Percentiles rank a stretch among this genome's conserved stretches.
These are phyloP conservation scores for Jasminum sambac DNA, from an alignment of 257 asterid species.

Conservation along the genomic window DNA sequence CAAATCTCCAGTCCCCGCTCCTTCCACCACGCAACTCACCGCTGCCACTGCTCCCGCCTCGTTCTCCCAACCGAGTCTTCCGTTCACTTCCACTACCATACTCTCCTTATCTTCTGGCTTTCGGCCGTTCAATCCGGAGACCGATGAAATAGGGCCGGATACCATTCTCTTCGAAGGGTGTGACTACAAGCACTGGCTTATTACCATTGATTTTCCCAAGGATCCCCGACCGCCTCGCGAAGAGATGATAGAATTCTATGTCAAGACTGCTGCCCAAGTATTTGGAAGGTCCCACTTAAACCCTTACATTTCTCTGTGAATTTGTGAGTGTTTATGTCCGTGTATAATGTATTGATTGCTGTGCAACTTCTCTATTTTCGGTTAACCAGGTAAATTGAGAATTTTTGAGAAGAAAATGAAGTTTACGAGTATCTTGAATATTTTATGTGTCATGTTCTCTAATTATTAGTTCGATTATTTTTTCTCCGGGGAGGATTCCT, in stretches of 20 bases:
- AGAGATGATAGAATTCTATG: constrained; percentile 70
- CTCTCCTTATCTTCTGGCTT: constrained; percentile 32
- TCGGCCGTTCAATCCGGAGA: constrained; percentile 43
- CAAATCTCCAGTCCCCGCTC: constrained; percentile 18
- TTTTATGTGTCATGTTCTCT: background rate
- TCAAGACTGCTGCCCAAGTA: constrained; percentile 73
- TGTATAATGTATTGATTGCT: background rate
- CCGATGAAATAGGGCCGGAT: constrained; percentile 67
- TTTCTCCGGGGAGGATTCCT: too few species aligned
- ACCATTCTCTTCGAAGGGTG: constrained; percentile 96
- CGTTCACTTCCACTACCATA: constrained; percentile 45
- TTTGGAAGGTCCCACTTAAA: constrained; percentile 65
- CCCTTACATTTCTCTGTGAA: background rate
- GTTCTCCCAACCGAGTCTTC: constrained; percentile 30
- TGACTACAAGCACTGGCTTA: constrained; percentile 95
- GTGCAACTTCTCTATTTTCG: background rate
- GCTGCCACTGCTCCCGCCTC: constrained; percentile 10
- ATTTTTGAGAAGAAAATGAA: background rate
- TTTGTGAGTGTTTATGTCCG: background rate
- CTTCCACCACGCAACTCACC: constrained; percentile 25
- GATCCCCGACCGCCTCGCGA: constrained; percentile 51
- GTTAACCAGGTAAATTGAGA: background rate
- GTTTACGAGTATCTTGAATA: background rate
- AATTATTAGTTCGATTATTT: background rate
- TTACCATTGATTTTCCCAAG: constrained; percentile 73